Conservation (phyloP, 352 stramenopile genomes). For the Pelagophyceae sp. region DNA sequence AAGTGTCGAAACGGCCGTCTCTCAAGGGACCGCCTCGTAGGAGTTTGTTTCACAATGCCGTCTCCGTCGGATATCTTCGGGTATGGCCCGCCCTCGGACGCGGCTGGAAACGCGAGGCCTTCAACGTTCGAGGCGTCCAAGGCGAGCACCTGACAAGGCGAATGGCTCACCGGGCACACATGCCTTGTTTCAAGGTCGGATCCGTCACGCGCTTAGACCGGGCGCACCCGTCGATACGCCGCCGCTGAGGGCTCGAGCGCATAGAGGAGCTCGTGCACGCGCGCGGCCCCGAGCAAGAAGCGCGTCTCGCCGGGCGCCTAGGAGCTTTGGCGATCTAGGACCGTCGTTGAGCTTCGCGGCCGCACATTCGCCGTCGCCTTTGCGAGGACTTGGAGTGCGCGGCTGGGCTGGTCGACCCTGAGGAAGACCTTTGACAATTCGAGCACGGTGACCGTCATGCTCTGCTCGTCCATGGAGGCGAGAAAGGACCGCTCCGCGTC, state of each 20-base stretch:
- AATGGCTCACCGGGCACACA: too few species aligned
- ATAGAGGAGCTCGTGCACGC: conserved; percentile 83
- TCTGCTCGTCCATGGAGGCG: conserved; percentile 67
- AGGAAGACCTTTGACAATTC: conserved; percentile 88
- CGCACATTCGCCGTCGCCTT: too few species aligned
- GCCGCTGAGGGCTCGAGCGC: conserved; percentile 60
- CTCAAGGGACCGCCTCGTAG: too few species aligned
- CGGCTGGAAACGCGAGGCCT: conserved; percentile 76
- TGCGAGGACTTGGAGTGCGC: conserved; percentile 69
- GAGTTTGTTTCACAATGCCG: too few species aligned
- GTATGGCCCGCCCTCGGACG: too few species aligned
- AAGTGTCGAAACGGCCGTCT: too few species aligned
- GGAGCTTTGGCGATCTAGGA: too few species aligned
- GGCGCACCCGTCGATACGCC: conserved; percentile 73
- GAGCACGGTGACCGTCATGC: conserved; percentile 74
- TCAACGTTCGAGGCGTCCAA: conserved; percentile 77
- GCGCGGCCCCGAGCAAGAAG: conserved; percentile 67
- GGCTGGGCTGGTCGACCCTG: conserved; percentile 82
- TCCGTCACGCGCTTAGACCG: too few species aligned
- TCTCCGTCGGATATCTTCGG: too few species aligned
- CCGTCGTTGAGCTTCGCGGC: too few species aligned
- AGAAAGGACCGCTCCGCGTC: conserved; percentile 85
- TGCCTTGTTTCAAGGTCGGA: too few species aligned
- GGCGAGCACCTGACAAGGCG: conserved; percentile 42
- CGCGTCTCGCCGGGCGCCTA: conserved; percentile 64